Evolutionary conservation across 305 asterid species (phyloP), one percentile per base, ranked within the genome.

Genomic region (Caryopteris hybrid): DNA sequence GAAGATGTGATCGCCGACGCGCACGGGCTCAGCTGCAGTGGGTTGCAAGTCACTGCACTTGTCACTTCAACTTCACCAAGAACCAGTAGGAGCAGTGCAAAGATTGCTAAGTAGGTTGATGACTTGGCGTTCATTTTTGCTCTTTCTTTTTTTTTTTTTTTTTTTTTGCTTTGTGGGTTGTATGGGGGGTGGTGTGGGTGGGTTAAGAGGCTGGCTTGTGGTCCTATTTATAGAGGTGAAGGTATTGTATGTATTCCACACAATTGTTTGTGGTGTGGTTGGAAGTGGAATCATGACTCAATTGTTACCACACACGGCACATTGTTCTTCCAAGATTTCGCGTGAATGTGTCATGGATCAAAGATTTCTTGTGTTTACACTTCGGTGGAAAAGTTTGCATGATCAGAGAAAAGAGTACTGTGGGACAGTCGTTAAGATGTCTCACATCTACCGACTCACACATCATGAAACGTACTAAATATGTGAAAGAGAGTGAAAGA

Each of bases 1-100:
- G 95, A 64, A 8, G 90, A 71, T 8, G 82, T 75, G 62, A 88
- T 86, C 11, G 95, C 97, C 14, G 72, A n/a, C 6, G 96, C 92
- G 41, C 97, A 90, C 0, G 95, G 83, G 77, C 88, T 83, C 21
- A 90, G 89, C 86, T 88, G 89, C 78, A 85, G 9, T 0, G 95
- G 92, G 64, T 84, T 85, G 86, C 97, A 90, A 2, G 84, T 86
- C 56, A 81, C 86, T 9, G 83, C 87, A 1, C 55, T 72, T 46
- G 84, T 21, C 6, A 71, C 68, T 27, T 81, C 74, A 41, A 74
- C 52, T 14, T 78, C 42, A 0, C 64, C 84, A 12, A 68, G 56
- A 50, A 86, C 29, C 31, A 87, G 53, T 50, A 78, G 67, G 59
- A 85, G 13, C 7, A 80, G 25, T 54, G 66, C 81, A 18, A 64